Base-by-base conservation (phyloP, 2,329 filamentous ascomycete genomes). In the Meredithiella fracta region DNA sequence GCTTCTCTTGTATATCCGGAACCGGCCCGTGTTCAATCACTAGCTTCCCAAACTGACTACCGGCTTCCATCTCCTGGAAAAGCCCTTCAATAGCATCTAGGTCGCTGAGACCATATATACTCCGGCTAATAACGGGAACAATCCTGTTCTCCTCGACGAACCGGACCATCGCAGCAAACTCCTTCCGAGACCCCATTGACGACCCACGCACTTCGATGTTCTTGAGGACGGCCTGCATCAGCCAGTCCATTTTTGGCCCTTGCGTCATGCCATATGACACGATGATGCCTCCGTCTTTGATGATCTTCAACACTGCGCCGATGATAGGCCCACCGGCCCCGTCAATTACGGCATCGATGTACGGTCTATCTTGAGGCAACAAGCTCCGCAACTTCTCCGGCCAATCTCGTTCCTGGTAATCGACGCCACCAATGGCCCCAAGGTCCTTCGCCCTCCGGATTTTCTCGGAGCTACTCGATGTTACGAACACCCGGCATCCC, bases 181-280 rank as follows among this genome's bases (percentile, higher is more conserved):
- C 92, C 64, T 79, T 82, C 47, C 86, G 77, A 26, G 87, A 94
- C 0, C 91, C 91, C 90, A 97, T 95, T 0, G 90, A 96, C 14
- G 79, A 82, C 17, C 92, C 91, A 51, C 42, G 78, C 26, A 97
- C 75, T 62, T 97, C 91, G 54, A 96, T 78, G 64, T 97, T 95
- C 67, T 83, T 86, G 59, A 97, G 69, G 14, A 92, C 85, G 0
- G 89, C 89, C 59, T 74, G 69, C 86, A 96, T 95, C 11, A 79
- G 64, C 77, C 86, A 96, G 53, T 86, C 80, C 83, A 94, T 91
- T 70, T 84, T 87, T 1, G 91, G 90, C 0, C 75, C 72, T 1
- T 86, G 72, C 0, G 91, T 97, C 91, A 97, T 96, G 59, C 92
- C 91, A 66, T 97, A 97, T 62, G 83, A 74, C 1, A 82, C 78